These are phyloP conservation scores for Marasmius sp. DNA, from an alignment of 1,284 basidiomycete genomes.

Conservation along the genomic window DNA sequence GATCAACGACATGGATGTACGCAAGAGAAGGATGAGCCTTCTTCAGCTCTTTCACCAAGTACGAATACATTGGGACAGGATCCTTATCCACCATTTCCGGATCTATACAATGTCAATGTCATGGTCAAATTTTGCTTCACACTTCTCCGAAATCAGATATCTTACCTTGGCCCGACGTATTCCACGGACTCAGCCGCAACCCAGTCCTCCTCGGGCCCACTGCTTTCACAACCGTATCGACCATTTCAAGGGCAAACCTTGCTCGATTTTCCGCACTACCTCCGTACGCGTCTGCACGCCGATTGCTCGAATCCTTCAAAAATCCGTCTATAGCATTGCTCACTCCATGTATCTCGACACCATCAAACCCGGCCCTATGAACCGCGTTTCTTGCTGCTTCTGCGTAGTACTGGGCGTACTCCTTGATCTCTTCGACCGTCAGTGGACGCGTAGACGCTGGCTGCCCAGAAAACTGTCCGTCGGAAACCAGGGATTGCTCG, in stretches of 20 bases:
- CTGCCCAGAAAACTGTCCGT: conserved; percentile 10
- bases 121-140: too few relatives aligned
- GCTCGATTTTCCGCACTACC: conserved; percentile 45
- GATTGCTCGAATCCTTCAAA: conserved; percentile 35
- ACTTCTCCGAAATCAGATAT: not conserved
- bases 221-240: conserved; percentile 31
- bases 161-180: conserved; percentile 35
- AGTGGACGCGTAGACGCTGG: conserved; percentile 15
- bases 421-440: conserved; percentile 35
- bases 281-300: conserved; percentile 51
- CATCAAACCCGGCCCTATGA: conserved; percentile 24
- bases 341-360: conserved; percentile 30
- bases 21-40: conserved; percentile 44
- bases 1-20: conserved; percentile 43
- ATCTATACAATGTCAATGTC: too few relatives aligned
- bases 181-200: conserved; percentile 56
- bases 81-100: conserved; percentile 44
- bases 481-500: conserved; percentile 23
- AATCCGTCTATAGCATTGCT: conserved; percentile 40
- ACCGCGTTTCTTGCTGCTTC: conserved; percentile 35
- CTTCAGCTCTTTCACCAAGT: conserved; percentile 31
- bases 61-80: conserved; percentile 41
- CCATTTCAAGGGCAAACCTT: conserved; percentile 37
- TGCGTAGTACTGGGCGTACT: conserved; percentile 31
- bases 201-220: conserved; percentile 37